phyloP scores from a whole-genome alignment of 2,329 filamentous ascomycete species.

The Epichloe glyceriae region DNA sequence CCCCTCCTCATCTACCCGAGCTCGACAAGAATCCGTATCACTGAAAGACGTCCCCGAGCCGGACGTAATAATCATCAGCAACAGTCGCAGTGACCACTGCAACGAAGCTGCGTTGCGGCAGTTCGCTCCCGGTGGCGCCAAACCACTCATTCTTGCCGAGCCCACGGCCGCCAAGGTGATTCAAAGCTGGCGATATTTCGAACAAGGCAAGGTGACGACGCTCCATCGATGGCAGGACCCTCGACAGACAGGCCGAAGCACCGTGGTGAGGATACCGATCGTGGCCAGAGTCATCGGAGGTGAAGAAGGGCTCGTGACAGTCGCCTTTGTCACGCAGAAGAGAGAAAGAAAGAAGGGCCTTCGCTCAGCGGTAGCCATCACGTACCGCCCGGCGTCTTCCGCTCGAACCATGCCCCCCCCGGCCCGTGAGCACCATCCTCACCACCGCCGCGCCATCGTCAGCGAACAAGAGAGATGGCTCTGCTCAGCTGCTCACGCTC shows the following conservation, averaged over 20 bases:
- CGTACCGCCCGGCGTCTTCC: constrained; percentile 46
- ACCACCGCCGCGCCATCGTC: constrained; percentile 4
- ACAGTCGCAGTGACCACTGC: constrained; percentile 50
- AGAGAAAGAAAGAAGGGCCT: constrained; percentile 45
- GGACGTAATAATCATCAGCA: constrained; percentile 34
- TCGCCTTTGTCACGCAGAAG: constrained; percentile 52
- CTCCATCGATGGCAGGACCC: constrained; percentile 35
- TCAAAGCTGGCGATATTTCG: constrained; percentile 55
- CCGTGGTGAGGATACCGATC: constrained; percentile 34
- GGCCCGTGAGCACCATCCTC: constrained; percentile 9
- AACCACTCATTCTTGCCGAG: constrained; percentile 53
- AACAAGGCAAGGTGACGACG: constrained; percentile 31
- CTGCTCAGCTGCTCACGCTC: neutral
- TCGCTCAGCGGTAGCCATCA: constrained; percentile 58
- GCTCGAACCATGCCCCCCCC: constrained; percentile 6
- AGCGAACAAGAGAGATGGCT: constrained; percentile 4
- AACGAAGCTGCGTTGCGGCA: constrained; percentile 56
- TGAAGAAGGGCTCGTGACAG: constrained; percentile 52
- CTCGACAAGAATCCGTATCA: constrained; percentile 39
- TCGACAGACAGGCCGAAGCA: constrained; percentile 18
- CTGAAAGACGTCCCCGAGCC: constrained; percentile 27
- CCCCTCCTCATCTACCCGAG: constrained; percentile 30
- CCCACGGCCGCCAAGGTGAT: constrained; percentile 53
- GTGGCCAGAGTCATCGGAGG: constrained; percentile 38
- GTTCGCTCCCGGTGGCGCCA: constrained; percentile 37